These are phyloP conservation scores for Metarhizium guizhouense DNA, from an alignment of 2,329 filamentous ascomycete species.

Conservation along the genomic window DNA sequence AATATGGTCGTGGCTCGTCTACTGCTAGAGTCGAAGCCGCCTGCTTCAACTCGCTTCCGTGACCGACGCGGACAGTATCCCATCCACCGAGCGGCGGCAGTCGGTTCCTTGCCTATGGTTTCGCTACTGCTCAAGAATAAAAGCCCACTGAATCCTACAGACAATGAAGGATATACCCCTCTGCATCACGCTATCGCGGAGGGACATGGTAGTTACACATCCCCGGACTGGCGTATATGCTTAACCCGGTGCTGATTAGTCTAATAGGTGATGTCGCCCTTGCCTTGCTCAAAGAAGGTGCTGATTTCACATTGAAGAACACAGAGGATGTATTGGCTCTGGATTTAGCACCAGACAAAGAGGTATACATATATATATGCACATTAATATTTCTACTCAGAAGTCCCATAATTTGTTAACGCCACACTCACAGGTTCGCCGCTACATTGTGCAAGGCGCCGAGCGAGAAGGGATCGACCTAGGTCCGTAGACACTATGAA, in stretches of 20 bases:
- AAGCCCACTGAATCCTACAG: conserved; percentile 77
- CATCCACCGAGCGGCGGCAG: conserved; percentile 83
- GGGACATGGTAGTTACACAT: conserved; percentile 46
- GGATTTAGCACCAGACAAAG: conserved; percentile 76
- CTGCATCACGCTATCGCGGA: conserved; percentile 82
- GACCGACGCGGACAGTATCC: conserved; percentile 85
- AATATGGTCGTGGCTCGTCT: conserved; percentile 74
- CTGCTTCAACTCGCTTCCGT: conserved; percentile 68
- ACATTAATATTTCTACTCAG: neutral
- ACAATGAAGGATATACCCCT: conserved; percentile 75
- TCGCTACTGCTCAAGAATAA: conserved; percentile 66
- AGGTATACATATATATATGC: conserved; percentile 43
- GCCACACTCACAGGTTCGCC: conserved; percentile 47
- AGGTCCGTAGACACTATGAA: conserved; percentile 14
- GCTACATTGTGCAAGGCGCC: conserved; percentile 68
- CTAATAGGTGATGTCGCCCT: conserved; percentile 67
- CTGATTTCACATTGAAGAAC: conserved; percentile 72
- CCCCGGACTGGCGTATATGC: neutral
- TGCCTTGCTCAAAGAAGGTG: conserved; percentile 72
- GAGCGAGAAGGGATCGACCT: conserved; percentile 76
- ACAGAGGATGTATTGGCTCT: conserved; percentile 61
- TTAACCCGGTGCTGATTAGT: neutral
- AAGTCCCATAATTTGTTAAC: conserved; percentile 2
- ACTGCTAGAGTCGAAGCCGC: conserved; percentile 60
- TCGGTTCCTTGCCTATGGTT: conserved; percentile 82